Evolutionary conservation across 2,329 filamentous ascomycete genomes (phyloP), one percentile per base, ranked within the genome.

Genomic region (Didymella sp.): DNA sequence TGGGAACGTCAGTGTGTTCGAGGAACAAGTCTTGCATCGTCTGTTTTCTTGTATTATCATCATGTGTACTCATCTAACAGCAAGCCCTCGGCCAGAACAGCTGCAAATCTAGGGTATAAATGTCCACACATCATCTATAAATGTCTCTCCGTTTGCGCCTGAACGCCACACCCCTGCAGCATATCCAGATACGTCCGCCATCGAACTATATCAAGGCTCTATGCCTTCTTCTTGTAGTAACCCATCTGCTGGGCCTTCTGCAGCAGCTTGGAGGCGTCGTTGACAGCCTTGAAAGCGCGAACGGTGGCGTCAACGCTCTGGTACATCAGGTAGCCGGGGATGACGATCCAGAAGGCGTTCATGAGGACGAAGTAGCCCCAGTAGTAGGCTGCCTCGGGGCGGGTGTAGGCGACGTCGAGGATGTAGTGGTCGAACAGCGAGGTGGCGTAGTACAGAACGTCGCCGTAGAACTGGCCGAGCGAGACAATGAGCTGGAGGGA

Each of bases 331-430:
- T 64, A 72, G 30, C 68, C 61, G 3, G 86, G 86, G 50, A 88
- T 82, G 28, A 87, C 77, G 51, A 88, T 87, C 86, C 86, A 89
- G 70, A 88, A 84, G 48, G 82, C 81, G 67, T 89, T 89, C 85
- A 88, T 87, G 28, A 85, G 74, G 54, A 88, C 81, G 70, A 86
- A 89, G 73, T 89, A 89, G 37, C 82, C 78, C 85, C 85, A 89
- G 72, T 85, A 88, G 73, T 88, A 89, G 61, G 84, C 84, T 4
- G 80, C 76, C 72, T 89, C 86, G 0, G 86, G 86, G 55, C 86
- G 78, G 61, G 82, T 86, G 70, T 88, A 87, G 11, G 79, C 77
- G 19, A 83, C 69, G 9, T 80, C 79, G 59, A 83, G 77, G 52
- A 81, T 77, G 63, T 82, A 83, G 65, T 86, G 80, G 69, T 89